Conservation (phyloP, 257 asterid species). For the Orobanche coerulescens region DNA sequence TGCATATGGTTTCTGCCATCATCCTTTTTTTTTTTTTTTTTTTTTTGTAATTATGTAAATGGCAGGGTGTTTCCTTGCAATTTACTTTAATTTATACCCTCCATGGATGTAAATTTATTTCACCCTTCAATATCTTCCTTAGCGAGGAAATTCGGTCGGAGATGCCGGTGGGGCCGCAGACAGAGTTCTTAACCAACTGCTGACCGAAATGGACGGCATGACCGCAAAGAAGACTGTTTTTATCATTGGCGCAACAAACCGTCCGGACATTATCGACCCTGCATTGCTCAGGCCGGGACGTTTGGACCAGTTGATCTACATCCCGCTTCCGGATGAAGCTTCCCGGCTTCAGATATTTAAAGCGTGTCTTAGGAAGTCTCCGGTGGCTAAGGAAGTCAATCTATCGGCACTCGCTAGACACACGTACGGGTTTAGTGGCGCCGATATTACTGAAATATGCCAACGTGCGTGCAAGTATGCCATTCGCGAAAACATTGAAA, state of each 20-base stretch:
- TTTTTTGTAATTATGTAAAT: too few relatives aligned
- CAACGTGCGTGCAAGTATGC: slow-evolving; percentile 47
- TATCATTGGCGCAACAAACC: slow-evolving; percentile 44
- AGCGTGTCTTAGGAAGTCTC: slow-evolving; percentile 37
- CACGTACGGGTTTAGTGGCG: slow-evolving; percentile 39
- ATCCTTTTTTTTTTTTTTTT: too few relatives aligned
- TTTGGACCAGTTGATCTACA: slow-evolving; percentile 38
- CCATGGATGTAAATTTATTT: not conserved
- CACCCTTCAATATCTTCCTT: not conserved
- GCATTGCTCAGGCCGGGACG: slow-evolving; percentile 47
- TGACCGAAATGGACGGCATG: slow-evolving; percentile 45
- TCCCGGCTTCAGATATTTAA: slow-evolving; percentile 39
- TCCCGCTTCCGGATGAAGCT: slow-evolving; percentile 36
- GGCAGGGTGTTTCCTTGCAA: too few relatives aligned
- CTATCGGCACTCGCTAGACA: slow-evolving; percentile 32
- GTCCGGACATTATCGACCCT: slow-evolving; percentile 45
- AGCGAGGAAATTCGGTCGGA: slow-evolving; percentile 38
- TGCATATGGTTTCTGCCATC: too few relatives aligned
- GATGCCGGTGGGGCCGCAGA: slow-evolving; percentile 46
- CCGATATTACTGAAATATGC: too few relatives aligned
- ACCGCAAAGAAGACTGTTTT: slow-evolving; percentile 32
- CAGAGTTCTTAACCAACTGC: slow-evolving; percentile 38
- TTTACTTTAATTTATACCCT: too few relatives aligned
- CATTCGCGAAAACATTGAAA: slow-evolving; percentile 36
- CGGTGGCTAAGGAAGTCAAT: slow-evolving; percentile 29